phyloP scores from a whole-genome alignment of 2,329 filamentous ascomycete genomes.

The Pseudocercospora fijiensis region DNA sequence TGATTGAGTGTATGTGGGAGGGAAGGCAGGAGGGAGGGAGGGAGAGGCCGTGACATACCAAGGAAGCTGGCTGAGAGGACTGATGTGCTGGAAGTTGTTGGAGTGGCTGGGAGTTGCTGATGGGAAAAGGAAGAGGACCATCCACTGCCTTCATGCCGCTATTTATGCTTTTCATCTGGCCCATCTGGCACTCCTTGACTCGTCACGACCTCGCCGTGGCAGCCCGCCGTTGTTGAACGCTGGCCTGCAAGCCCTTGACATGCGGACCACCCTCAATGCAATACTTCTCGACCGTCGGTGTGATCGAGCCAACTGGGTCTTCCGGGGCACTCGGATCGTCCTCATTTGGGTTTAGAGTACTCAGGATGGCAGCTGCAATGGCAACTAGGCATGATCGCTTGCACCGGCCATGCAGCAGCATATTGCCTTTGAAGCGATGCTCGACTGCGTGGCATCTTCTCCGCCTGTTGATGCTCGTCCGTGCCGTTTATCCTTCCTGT shows the following conservation, averaged over 20 bases:
- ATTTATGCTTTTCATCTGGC: slow-evolving; percentile 35
- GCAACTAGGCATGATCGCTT: slow-evolving; percentile 30
- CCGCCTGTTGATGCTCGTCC: slow-evolving; percentile 45
- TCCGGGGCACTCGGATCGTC: slow-evolving; percentile 45
- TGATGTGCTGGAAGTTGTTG: slow-evolving; percentile 10
- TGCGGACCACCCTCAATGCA: slow-evolving; percentile 19
- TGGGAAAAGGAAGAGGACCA: slow-evolving; percentile 16
- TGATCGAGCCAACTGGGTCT: slow-evolving; percentile 46
- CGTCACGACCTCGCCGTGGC: slow-evolving; percentile 5
- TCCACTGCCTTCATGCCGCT: slow-evolving; percentile 23
- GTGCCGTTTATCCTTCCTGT: slow-evolving; percentile 43
- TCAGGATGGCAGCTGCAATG: slow-evolving; percentile 30
- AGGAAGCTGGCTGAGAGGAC: not conserved
- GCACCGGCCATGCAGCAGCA: slow-evolving; percentile 27
- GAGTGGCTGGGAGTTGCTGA: slow-evolving; percentile 26
- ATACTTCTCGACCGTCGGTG: slow-evolving; percentile 19
- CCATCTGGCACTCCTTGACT: slow-evolving; percentile 12
- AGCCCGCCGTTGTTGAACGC: slow-evolving; percentile 19
- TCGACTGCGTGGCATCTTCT: slow-evolving; percentile 46
- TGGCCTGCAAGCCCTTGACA: slow-evolving; percentile 20
- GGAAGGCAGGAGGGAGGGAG: slow-evolving; percentile 6
- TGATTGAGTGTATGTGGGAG: not conserved
- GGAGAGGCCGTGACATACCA: slow-evolving; percentile 19
- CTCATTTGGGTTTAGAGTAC: slow-evolving; percentile 44
- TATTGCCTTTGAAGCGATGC: slow-evolving; percentile 32